phyloP scores from a whole-genome alignment of 352 stramenopile genomes.

The Phytophthora ramorum region DNA sequence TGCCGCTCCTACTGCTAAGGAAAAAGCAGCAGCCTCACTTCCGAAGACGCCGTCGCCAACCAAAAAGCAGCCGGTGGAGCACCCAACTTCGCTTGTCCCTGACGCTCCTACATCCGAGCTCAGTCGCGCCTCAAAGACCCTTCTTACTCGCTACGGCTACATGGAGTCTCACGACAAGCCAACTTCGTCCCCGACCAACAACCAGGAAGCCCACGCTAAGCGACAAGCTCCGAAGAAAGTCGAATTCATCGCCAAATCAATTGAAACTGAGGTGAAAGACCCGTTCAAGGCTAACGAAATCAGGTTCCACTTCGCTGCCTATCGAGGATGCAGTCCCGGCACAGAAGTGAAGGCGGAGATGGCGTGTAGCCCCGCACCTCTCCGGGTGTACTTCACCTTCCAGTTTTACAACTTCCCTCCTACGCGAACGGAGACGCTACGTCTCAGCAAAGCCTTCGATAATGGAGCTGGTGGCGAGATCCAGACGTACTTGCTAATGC shows the following conservation, averaged over 20 bases:
- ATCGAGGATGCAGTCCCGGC: slow-evolving; percentile 39
- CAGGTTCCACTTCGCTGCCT: slow-evolving; percentile 92
- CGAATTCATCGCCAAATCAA: slow-evolving; percentile 37
- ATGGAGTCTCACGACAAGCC: slow-evolving; percentile 60
- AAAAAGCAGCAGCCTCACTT: slow-evolving; percentile 21
- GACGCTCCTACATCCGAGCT: slow-evolving; percentile 58
- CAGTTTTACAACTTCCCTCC: slow-evolving; percentile 93
- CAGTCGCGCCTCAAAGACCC: slow-evolving; percentile 83
- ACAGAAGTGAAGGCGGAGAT: slow-evolving; percentile 9
- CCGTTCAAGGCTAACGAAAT: slow-evolving; percentile 85
- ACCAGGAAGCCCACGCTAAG: slow-evolving; percentile 25
- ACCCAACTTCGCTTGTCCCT: slow-evolving; percentile 8
- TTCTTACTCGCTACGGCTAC: slow-evolving; percentile 87
- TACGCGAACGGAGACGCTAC: slow-evolving; percentile 86
- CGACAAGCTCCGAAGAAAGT: slow-evolving; percentile 8
- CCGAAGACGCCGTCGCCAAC: slow-evolving; percentile 32
- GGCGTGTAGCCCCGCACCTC: slow-evolving; percentile 11
- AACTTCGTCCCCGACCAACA: slow-evolving; percentile 23
- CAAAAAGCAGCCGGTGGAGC: slow-evolving; percentile 33
- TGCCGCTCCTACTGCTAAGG: slow-evolving; percentile 22
- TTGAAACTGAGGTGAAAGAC: slow-evolving; percentile 83
- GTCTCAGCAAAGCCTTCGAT: slow-evolving; percentile 65
- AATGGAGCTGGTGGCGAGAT: slow-evolving; percentile 34
- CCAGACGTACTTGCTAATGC: slow-evolving; percentile 71
- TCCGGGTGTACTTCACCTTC: slow-evolving; percentile 91